Evolutionary conservation across 345 rosid genomes (phyloP), one percentile per base, ranked within the genome.

Genomic region (Populus simonii): DNA sequence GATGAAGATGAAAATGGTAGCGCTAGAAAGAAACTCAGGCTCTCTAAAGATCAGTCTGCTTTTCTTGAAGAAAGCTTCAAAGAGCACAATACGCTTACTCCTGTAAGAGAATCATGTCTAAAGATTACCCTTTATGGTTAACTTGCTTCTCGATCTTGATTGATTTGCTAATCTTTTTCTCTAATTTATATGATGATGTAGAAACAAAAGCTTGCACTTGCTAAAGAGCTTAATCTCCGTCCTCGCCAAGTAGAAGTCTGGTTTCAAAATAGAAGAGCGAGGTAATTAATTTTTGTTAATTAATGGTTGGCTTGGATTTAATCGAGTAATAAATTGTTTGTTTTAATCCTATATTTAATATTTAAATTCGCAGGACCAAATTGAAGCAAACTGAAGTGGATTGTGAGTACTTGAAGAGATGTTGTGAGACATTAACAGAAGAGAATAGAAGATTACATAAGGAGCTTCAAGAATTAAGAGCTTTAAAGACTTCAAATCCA

Each of bases 191-290:
- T 45, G 16, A 36, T 27, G 31, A 5, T 70, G 76, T 88, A 95
- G 98, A 92, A 92, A 79, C 92, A 93, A 70, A 93, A 95, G 86
- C 88, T 89, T 67, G 96, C 90, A 1, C 76, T 95, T 83, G 99
- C 98, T 3, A 92, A 91, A 63, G 92, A 90, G 78, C 83, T 93
- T 83, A 91, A 88, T 86, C 98, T 95, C 68, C 94, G 97, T 66
- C 97, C 99, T 57, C 89, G 97, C 49, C 99, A 95, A 75, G 94
- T 95, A 4, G 99, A 95, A 86, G 99, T 93, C 15, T 95, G 99
- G 99, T 95, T 95, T 81, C 99, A 95, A 72, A 95, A 93, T 84
- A 87, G 99, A 80, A 88, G 99, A 87, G 99, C 99, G 68, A 89
- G 99, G 99, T 95, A 85, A 25, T 74, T 47, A 62, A 36, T 36